A percentile compares a stretch with the other conserved stretches of the same genome.
phyloP scores from a whole-genome alignment of 1,284 basidiomycete genomes.

The Puccinia hordei region DNA sequence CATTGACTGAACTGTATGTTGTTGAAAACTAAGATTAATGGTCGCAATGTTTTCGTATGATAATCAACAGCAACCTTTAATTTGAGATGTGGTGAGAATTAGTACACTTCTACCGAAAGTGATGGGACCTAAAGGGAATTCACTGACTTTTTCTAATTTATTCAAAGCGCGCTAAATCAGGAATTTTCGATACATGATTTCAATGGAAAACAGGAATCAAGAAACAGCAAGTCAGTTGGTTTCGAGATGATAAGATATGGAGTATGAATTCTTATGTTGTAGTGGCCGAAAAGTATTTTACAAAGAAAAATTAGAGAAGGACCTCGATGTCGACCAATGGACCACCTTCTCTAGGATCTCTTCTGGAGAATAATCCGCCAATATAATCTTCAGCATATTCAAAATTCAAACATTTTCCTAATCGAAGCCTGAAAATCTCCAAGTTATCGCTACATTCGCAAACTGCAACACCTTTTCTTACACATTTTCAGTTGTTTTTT shows the following conservation, averaged over 20 bases:
- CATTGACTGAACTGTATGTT: constrained; percentile 46
- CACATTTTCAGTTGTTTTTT: no score
- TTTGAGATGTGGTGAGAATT: neutral
- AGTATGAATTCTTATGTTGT: neutral
- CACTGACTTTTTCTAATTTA: constrained; percentile 48
- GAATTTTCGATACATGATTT: no score
- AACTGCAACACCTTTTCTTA: constrained; percentile 39
- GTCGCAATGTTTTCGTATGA: constrained; percentile 29
- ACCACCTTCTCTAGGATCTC: constrained; percentile 48
- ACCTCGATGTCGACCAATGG: constrained; percentile 51
- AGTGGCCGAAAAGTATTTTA: neutral
- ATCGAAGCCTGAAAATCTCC: constrained; percentile 42
- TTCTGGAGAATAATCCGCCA: constrained; percentile 43
- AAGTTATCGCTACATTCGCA: constrained; percentile 51
- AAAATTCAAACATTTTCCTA: constrained; percentile 49
- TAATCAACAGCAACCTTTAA: constrained; percentile 43
- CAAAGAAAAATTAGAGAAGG: neutral
- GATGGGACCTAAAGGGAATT: neutral
- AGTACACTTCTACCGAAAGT: constrained; percentile 2
- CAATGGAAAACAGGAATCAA: no score
- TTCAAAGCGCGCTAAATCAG: constrained; percentile 49
- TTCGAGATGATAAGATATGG: neutral
- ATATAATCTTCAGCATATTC: constrained; percentile 51
- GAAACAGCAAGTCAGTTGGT: neutral
- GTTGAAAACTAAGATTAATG: constrained; percentile 45